Evolutionary conservation across 164 flowering plant species (phyloP).

Genomic region (Magnolia changhungtana): DNA sequence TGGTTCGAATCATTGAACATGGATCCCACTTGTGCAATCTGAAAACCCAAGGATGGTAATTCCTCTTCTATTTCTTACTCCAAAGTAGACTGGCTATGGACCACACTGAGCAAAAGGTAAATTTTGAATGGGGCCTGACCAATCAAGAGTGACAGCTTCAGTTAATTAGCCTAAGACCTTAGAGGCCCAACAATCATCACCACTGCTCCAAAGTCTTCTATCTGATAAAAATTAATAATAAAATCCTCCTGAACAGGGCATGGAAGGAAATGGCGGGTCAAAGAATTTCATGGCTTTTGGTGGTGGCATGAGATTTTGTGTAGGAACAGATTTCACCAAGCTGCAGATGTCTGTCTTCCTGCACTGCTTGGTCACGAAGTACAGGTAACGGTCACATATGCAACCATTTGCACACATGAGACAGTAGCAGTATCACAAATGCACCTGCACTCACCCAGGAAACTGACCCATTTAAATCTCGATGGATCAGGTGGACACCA

Average conservation of each 20-base stretch:
- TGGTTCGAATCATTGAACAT: too few species aligned
- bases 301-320: conserved; percentile 49
- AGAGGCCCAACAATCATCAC: not conserved
- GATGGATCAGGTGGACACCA: conserved; percentile 56
- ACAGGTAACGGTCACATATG: conserved; percentile 26
- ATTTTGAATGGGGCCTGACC: too few species aligned
- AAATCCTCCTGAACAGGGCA: conserved; percentile 17
- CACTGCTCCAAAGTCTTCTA: not conserved
- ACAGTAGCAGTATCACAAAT: not conserved
- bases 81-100: too few species aligned
- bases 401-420: not conserved
- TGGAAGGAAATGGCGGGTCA: conserved; percentile 26
- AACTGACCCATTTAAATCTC: conserved; percentile 9
- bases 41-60: too few species aligned
- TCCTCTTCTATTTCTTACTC: too few species aligned
- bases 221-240: conserved; percentile 2
- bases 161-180: too few species aligned
- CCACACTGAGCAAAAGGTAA: too few species aligned
- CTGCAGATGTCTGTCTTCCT: conserved; percentile 38
- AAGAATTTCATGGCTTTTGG: conserved; percentile 51
- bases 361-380: conserved; percentile 37
- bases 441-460: not conserved
- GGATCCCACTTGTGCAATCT: too few species aligned
- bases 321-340: conserved; percentile 43
- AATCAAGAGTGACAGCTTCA: too few species aligned